Evolutionary conservation across 768 basidiomycete genomes (phyloP).

Genomic region (Gautieria morchelliformis): DNA sequence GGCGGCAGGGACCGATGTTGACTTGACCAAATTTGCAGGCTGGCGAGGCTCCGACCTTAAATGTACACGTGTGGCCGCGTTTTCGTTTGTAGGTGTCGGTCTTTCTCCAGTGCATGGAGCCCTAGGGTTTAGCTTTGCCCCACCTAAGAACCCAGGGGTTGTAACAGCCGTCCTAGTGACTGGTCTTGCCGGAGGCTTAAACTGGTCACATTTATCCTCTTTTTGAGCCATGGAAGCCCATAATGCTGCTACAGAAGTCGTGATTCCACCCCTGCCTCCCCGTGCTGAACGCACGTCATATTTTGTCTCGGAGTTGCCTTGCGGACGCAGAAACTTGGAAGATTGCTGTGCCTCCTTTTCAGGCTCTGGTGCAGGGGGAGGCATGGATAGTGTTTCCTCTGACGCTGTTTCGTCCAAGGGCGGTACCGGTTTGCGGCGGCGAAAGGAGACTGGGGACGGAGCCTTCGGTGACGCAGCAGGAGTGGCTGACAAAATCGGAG

Average conservation of each 20-base stretch:
- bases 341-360: slow-evolving; percentile 18
- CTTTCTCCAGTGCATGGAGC: neutral
- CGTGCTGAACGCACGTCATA: slow-evolving; percentile 71
- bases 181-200: neutral
- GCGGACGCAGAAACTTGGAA: slow-evolving; percentile 25
- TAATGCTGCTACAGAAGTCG: slow-evolving; percentile 61
- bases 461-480: neutral
- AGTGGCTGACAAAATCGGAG: neutral
- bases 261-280: slow-evolving; percentile 67
- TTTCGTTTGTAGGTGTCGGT: slow-evolving; percentile 11
- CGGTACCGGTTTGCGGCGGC: neutral
- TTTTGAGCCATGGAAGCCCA: slow-evolving; percentile 42
- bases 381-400: neutral
- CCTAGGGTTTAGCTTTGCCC: neutral
- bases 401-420: neutral
- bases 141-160: neutral
- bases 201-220: neutral
- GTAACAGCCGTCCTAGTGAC: neutral
- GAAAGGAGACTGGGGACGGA: neutral
- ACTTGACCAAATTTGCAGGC: slow-evolving; percentile 37
- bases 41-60: slow-evolving; percentile 2
- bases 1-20: slow-evolving; percentile 57
- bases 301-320: slow-evolving; percentile 42
- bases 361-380: neutral
- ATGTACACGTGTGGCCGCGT: slow-evolving; percentile 23